Evolutionary conservation across 1,284 basidiomycete genomes (phyloP).

Genomic region (Ustilago cynodontis): DNA sequence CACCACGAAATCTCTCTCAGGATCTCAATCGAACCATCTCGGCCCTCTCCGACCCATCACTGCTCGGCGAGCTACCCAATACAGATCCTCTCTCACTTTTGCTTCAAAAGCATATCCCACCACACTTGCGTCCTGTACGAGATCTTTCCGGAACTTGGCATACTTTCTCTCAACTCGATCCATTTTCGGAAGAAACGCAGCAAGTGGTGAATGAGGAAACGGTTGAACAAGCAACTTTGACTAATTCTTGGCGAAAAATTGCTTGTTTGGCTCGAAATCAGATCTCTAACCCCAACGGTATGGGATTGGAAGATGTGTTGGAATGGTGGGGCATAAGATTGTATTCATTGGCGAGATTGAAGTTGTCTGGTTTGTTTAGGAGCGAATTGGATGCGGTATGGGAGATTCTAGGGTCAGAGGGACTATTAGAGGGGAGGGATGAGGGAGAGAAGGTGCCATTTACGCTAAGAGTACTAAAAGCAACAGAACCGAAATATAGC

Average conservation of each 20-base stretch:
- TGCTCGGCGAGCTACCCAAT: slow-evolving; percentile 45
- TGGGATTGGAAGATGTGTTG: slow-evolving; percentile 10
- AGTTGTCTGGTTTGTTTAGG: slow-evolving; percentile 38
- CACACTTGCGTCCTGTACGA: slow-evolving; percentile 37
- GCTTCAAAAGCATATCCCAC: slow-evolving; percentile 48
- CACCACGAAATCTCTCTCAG: background rate
- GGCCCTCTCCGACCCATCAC: slow-evolving; percentile 8
- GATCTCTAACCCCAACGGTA: slow-evolving; percentile 10
- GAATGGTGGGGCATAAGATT: slow-evolving; percentile 54
- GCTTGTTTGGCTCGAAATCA: slow-evolving; percentile 19
- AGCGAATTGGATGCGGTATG: slow-evolving; percentile 40
- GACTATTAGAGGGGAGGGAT: no score
- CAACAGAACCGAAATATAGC: slow-evolving; percentile 27
- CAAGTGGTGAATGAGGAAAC: slow-evolving; percentile 1
- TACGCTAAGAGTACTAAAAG: slow-evolving; percentile 26
- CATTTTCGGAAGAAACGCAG: slow-evolving; percentile 4
- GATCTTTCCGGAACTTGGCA: slow-evolving; percentile 40
- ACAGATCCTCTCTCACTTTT: slow-evolving; percentile 44
- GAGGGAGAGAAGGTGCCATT: slow-evolving; percentile 26
- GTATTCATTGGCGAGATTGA: slow-evolving; percentile 42
- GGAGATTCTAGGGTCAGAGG: slow-evolving; percentile 17
- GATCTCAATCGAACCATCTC: background rate
- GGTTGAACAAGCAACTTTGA: slow-evolving; percentile 20
- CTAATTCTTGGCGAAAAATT: slow-evolving; percentile 45
- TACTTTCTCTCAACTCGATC: slow-evolving; percentile 15